Evolutionary conservation across 2,329 filamentous ascomycete species (phyloP), one percentile per base, ranked within the genome.

Genomic region (Fusarium brevicatenulatum): DNA sequence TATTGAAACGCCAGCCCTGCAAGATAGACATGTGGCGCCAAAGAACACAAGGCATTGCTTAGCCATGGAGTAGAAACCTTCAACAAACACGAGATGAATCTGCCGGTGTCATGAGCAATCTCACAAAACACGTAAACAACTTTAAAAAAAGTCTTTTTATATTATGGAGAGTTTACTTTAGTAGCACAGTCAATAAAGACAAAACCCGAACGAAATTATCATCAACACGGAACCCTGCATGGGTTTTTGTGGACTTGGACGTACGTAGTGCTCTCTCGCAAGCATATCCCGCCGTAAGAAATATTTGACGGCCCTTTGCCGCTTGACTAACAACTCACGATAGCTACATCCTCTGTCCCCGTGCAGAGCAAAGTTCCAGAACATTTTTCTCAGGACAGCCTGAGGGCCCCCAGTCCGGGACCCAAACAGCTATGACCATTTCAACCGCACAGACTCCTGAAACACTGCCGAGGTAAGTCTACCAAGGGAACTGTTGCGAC

Each of bases 1-100:
- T 70, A 73, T 73, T 72, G 70, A 72, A 71, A 73, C 70, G 42
- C 62, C 47, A 49, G 66, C 56, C 52, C 60, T 67, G 55, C 37
- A 57, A 47, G 63, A 44, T 55, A 21, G 37, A 30, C 61, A 37
- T 55, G 43, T 62, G 55, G 47, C 54, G 39, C 67, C 42, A 43
- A 42, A 42, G 30, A 43, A 23, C 44, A 36, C 32, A 53, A 72
- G 37, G 49, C 44, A 50, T 61, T 66, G 68, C 25, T 46, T 19
- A 47, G 37, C n/a, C 55, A 36, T 36, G 30, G 32, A 56, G 28
- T 42, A 56, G 23, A 42, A 49, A 53, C 46, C 40, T 40, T 34
- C 34, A 18, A 40, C 56, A 42, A 42, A 70, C 37, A 58, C 44
- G 25, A 54, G 46, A 57, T 44, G 52, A 69, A 32, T 37, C 54